Percentiles rank a stretch among this genome's conserved stretches.
Evolutionary conservation across 2,329 filamentous ascomycete species (phyloP).

Genomic region (Trichoderma arundinaceum): DNA sequence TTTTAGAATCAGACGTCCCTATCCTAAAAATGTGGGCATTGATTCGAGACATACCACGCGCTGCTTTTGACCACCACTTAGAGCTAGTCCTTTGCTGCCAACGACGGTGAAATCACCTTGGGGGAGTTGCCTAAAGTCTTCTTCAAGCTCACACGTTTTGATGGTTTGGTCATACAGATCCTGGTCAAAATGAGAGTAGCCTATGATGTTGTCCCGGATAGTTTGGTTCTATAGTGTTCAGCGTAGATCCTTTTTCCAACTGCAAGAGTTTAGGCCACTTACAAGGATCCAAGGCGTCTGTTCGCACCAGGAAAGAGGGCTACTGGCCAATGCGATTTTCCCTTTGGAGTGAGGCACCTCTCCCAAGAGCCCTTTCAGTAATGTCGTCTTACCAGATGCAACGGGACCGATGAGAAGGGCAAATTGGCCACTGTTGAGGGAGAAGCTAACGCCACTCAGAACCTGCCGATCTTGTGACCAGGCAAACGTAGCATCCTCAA

Average conservation of each 20-base stretch:
- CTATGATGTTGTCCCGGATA: conserved; percentile 46
- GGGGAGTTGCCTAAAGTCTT: conserved; percentile 43
- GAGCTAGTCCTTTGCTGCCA: conserved; percentile 52
- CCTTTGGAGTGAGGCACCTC: conserved; percentile 40
- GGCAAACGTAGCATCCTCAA: conserved; percentile 42
- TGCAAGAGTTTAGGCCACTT: neutral
- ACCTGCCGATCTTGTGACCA: conserved; percentile 43
- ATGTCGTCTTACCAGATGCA: conserved; percentile 52
- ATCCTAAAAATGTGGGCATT: no score
- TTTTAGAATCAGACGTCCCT: neutral
- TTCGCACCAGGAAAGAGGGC: conserved; percentile 42
- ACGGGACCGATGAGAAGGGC: conserved; percentile 52
- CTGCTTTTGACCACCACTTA: conserved; percentile 56
- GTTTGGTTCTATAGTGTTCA: conserved; percentile 40
- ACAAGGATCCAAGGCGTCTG: conserved; percentile 45
- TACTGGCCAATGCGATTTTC: conserved; percentile 29
- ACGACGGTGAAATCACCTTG: conserved; percentile 48
- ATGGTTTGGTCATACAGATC: conserved; percentile 39
- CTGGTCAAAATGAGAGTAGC: conserved; percentile 39
- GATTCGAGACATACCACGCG: conserved; percentile 43
- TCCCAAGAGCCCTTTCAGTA: conserved; percentile 49
- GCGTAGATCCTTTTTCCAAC: neutral
- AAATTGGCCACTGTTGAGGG: conserved; percentile 41
- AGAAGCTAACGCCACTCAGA: conserved; percentile 45
- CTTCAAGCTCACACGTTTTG: conserved; percentile 43